A percentile compares a stretch with the other conserved stretches of the same genome.
Evolutionary conservation across 148 eudicot species (phyloP).

Genomic region (Talinum fruticosum): DNA sequence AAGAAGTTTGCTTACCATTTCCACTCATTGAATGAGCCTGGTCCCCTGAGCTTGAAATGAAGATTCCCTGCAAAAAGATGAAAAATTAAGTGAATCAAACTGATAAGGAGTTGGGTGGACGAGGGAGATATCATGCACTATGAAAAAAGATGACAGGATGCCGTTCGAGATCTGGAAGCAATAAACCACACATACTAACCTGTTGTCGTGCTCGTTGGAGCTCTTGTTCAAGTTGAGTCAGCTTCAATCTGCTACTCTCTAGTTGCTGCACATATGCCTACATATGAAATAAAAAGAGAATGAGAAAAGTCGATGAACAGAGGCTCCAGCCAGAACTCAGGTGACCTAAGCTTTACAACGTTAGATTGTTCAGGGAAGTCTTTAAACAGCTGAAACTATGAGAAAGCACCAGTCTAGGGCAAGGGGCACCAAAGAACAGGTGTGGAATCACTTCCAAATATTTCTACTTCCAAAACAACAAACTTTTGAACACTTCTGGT

Average conservation of each 20-base stretch:
- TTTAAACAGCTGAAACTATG: not conserved
- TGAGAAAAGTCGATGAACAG: not conserved
- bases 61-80: constrained; percentile 37
- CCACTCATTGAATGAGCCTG: constrained; percentile 50
- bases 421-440: not conserved
- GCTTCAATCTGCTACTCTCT: constrained; percentile 51
- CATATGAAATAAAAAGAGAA: not conserved
- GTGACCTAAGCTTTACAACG: not conserved
- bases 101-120: not conserved
- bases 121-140: not conserved
- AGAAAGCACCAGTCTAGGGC: no score
- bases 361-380: not conserved
- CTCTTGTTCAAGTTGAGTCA: constrained; percentile 57
- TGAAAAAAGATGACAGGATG: not conserved
- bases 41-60: constrained; percentile 48
- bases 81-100: not conserved
- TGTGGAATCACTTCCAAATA: not conserved
- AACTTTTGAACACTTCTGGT: not conserved
- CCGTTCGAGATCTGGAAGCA: not conserved
- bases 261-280: constrained; percentile 58
- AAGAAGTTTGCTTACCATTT: constrained; percentile 37
- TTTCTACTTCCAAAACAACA: not conserved
- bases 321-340: not conserved
- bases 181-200: constrained; percentile 26
- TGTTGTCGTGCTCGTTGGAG: constrained; percentile 57